phyloP scores from a whole-genome alignment of 805 yeast species.

The Starmerella stellata region DNA sequence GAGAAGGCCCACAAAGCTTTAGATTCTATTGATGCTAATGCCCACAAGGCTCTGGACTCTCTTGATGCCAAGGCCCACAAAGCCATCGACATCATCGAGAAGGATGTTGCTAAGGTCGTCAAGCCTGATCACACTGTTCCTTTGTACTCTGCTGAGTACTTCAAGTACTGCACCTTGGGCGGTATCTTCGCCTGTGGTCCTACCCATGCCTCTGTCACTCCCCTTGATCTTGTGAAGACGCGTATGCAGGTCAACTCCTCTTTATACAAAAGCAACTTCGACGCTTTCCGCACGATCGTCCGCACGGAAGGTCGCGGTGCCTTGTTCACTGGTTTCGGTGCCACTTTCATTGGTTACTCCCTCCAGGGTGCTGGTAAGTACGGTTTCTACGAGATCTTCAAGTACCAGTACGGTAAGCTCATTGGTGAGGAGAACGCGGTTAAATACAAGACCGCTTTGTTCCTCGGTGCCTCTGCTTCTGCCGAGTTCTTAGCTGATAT shows the following conservation, averaged over 20 bases:
- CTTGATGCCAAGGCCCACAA: constrained; percentile 15
- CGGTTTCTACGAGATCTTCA: constrained; percentile 86
- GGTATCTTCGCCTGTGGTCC: constrained; percentile 86
- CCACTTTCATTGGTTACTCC: constrained; percentile 83
- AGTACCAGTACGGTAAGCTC: constrained; percentile 50
- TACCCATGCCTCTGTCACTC: constrained; percentile 84
- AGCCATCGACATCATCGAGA: constrained; percentile 21
- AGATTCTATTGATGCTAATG: constrained; percentile 22
- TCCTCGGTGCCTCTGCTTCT: constrained; percentile 69
- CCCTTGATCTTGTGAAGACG: constrained; percentile 83
- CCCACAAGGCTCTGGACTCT: constrained; percentile 22
- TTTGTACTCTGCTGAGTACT: constrained; percentile 45
- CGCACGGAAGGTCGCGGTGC: constrained; percentile 57
- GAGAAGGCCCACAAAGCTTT: constrained; percentile 16
- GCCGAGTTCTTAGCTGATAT: constrained; percentile 91
- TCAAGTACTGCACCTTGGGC: constrained; percentile 55
- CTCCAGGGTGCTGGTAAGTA: constrained; percentile 95
- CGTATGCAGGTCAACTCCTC: constrained; percentile 71
- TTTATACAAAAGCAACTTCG: constrained; percentile 56
- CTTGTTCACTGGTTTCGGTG: constrained; percentile 74
- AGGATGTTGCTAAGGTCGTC: constrained; percentile 22
- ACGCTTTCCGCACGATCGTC: constrained; percentile 65
- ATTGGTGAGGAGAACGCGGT: constrained; percentile 45
- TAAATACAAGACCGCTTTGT: constrained; percentile 55
- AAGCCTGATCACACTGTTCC: constrained; percentile 27